Conservation (phyloP, 768 basidiomycete genomes). For the Daedaleopsis sinensis region DNA sequence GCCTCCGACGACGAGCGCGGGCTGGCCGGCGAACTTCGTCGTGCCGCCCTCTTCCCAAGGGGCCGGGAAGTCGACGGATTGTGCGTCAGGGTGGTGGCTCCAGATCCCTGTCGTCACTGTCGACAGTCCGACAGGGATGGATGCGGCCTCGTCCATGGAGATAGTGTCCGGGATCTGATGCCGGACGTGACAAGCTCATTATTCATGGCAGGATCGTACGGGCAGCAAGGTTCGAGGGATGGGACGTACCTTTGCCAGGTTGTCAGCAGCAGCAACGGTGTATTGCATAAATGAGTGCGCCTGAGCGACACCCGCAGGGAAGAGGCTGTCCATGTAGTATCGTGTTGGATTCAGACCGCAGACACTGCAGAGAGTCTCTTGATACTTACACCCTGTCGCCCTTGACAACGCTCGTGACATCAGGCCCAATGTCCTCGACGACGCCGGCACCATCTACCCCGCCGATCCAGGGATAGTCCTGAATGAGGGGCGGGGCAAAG, state of each 20-base stretch:
- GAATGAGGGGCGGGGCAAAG: constrained; percentile 29
- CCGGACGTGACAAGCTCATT: too few species aligned
- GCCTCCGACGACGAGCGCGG: constrained; percentile 34
- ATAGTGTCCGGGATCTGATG: constrained; percentile 38
- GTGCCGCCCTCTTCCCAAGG: constrained; percentile 30
- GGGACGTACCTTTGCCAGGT: constrained; percentile 24
- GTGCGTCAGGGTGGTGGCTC: constrained; percentile 14
- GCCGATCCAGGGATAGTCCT: constrained; percentile 40
- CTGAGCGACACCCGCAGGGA: not conserved
- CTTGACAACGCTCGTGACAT: constrained; percentile 26
- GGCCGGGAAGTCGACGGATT: constrained; percentile 18
- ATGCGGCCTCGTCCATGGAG: constrained; percentile 41
- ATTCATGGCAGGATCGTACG: too few species aligned
- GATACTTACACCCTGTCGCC: constrained; percentile 41
- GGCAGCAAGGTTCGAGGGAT: not conserved
- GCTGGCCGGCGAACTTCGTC: constrained; percentile 35
- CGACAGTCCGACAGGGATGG: constrained; percentile 40
- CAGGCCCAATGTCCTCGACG: constrained; percentile 30
- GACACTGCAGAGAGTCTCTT: not conserved
- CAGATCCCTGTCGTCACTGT: constrained; percentile 37
- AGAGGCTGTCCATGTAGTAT: not conserved
- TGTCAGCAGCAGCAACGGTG: constrained; percentile 26
- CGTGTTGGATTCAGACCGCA: too few species aligned
- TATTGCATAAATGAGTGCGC: constrained; percentile 29
- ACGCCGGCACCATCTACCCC: constrained; percentile 39